A percentile compares a stretch with the other conserved stretches of the same genome.
These are phyloP conservation scores for Botryotinia calthae DNA, from an alignment of 2,329 filamentous ascomycete genomes.

Conservation along the genomic window DNA sequence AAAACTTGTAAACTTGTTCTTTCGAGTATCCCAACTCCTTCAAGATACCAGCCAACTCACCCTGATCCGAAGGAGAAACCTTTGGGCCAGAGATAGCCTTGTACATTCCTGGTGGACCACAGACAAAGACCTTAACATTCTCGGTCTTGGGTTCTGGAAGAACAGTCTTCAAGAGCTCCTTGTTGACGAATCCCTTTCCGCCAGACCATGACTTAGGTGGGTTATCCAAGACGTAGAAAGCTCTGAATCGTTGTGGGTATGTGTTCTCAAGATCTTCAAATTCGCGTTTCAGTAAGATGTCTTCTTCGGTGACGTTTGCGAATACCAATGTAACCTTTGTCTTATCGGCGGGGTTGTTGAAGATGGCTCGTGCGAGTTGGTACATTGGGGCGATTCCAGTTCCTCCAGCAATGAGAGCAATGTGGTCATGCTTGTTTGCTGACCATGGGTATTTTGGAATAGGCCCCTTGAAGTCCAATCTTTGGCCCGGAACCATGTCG, in stretches of 20 bases:
- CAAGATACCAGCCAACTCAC: constrained; percentile 74
- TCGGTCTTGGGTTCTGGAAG: constrained; percentile 87
- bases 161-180: constrained; percentile 92
- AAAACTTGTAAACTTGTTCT: constrained; percentile 98
- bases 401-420: constrained; percentile 85
- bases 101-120: constrained; percentile 89
- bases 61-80: constrained; percentile 90
- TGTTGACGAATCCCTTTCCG: constrained; percentile 76
- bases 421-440: constrained; percentile 89
- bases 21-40: constrained; percentile 80
- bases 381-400: constrained; percentile 98
- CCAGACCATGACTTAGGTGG: constrained; percentile 75
- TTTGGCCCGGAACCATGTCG: constrained; percentile 75
- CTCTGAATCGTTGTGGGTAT: constrained; percentile 90
- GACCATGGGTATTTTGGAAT: constrained; percentile 91
- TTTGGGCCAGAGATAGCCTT: constrained; percentile 88
- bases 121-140: constrained; percentile 96
- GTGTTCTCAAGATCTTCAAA: constrained; percentile 86
- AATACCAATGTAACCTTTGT: constrained; percentile 96
- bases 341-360: constrained; percentile 94
- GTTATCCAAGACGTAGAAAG: constrained; percentile 90
- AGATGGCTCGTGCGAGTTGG: constrained; percentile 87
- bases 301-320: constrained; percentile 83
- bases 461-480: constrained; percentile 89
- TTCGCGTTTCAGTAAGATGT: constrained; percentile 88